Conservation (phyloP, 768 basidiomycete genomes). For the Lyophyllum shimeji region DNA sequence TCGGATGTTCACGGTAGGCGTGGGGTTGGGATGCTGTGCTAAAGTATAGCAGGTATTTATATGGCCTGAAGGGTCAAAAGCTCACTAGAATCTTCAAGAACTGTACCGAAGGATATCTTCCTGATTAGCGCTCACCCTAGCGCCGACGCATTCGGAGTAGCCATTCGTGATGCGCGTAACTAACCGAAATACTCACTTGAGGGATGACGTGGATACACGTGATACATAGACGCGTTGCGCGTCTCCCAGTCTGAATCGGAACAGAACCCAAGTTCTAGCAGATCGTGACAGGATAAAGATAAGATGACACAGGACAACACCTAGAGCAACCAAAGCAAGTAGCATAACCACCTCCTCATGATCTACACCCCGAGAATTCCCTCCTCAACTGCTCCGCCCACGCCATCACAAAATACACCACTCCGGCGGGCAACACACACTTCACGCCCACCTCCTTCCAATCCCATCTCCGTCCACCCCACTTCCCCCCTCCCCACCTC, state of each 20-base stretch:
- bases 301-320: neutral
- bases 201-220: too few species aligned
- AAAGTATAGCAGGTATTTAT: too few species aligned
- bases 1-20: too few species aligned
- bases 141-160: too few species aligned
- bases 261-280: neutral
- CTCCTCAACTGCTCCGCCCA: conserved; percentile 61
- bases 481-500: conserved; percentile 44
- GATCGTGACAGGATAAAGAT: neutral
- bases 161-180: too few species aligned
- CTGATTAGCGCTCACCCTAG: too few species aligned
- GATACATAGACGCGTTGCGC: neutral
- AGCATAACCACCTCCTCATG: neutral
- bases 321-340: neutral
- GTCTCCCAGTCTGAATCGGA: neutral
- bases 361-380: conserved; percentile 37
- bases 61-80: too few species aligned
- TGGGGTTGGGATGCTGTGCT: too few species aligned
- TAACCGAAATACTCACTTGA: too few species aligned
- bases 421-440: conserved; percentile 72
- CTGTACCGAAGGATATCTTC: too few species aligned
- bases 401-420: conserved; percentile 78
- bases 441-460: conserved; percentile 70
- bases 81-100: too few species aligned
- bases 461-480: conserved; percentile 74